Base-by-base conservation (phyloP, 257 asterid genomes). In the Penstemon eatonii region DNA sequence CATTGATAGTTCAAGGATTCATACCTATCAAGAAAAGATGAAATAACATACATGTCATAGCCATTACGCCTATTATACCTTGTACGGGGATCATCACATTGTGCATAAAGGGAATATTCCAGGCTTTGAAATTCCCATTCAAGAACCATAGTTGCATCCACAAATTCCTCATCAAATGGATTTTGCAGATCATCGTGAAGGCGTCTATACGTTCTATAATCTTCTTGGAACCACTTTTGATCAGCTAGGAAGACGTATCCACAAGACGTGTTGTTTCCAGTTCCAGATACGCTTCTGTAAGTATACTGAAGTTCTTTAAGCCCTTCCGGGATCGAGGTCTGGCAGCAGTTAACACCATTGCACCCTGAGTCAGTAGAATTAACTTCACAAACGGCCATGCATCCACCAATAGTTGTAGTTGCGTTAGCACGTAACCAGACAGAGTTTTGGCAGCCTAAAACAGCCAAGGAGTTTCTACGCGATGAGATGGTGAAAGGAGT, bases 401-500 rank as follows among this genome's bases (percentile, higher is more conserved):
- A 81, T 5, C 79, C 81, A 7, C 70, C 73, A 0, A 50, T 10
- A 0, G 60, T 66, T 4, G 39, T 33, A 0, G 74, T 75, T 3
- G 4, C 8, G 1, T 67, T 54, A 4, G 53, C 7, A 8, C 7
- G 67, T 45, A 82, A 12, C 78, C 56, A 73, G 33, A 67, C 69
- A 3, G 63, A 36, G 39, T 60, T 74, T 36, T 7, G 6, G 75
- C 84, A 82, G 50, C 82, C 86, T 10, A 76, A 43, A 5, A 68
- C 70, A 45, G 49, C 72, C 36, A 82, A 73, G 4, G 74, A 43
- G 53, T 71, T 82, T 53, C 71, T 38, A 7, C 2, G 43, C 0
- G 72, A 42, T 1, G 80, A 79, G 75, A 82, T 75, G 15, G 63
- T 56, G 10, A 78, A 81, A 10, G 83, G 79, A 45, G 58, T 81